These are phyloP conservation scores for Sclerotiophoma versabilis DNA, from an alignment of 2,329 filamentous ascomycete genomes.

Conservation along the genomic window DNA sequence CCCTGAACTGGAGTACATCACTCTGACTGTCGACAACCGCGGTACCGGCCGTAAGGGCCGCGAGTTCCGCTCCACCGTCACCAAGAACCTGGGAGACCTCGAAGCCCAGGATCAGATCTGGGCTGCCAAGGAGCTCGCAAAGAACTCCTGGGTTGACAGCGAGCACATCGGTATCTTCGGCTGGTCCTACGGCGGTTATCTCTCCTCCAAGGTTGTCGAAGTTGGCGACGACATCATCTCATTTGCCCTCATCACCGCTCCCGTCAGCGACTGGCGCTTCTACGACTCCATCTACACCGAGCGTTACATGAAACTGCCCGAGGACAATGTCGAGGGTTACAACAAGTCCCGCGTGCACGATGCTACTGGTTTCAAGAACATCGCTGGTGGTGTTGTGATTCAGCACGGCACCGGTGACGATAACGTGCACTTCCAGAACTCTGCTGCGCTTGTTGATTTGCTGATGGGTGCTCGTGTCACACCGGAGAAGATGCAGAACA, in stretches of 20 bases:
- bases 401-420: conserved; percentile 74
- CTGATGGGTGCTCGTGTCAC: conserved; percentile 66
- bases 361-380: conserved; percentile 66
- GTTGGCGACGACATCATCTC: conserved; percentile 67
- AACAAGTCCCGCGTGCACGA: conserved; percentile 66
- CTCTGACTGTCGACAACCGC: conserved; percentile 72
- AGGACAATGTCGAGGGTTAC: conserved; percentile 66
- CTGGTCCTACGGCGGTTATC: conserved; percentile 73
- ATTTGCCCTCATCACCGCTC: conserved; percentile 69
- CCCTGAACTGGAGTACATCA: conserved; percentile 71
- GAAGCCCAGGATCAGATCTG: conserved; percentile 73
- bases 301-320: conserved; percentile 72
- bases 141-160: conserved; percentile 63
- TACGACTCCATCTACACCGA: conserved; percentile 77
- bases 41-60: conserved; percentile 72
- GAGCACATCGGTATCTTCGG: conserved; percentile 71
- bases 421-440: conserved; percentile 75
- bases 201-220: conserved; percentile 71
- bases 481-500: conserved; percentile 68
- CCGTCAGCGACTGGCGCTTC: conserved; percentile 73
- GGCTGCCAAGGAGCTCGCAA: conserved; percentile 65
- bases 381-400: conserved; percentile 66
- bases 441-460: conserved; percentile 67
- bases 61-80: conserved; percentile 65
- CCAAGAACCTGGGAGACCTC: conserved; percentile 66